Evolutionary conservation across 2,329 filamentous ascomycete species (phyloP).

Genomic region (Orbilia ellipsospora): DNA sequence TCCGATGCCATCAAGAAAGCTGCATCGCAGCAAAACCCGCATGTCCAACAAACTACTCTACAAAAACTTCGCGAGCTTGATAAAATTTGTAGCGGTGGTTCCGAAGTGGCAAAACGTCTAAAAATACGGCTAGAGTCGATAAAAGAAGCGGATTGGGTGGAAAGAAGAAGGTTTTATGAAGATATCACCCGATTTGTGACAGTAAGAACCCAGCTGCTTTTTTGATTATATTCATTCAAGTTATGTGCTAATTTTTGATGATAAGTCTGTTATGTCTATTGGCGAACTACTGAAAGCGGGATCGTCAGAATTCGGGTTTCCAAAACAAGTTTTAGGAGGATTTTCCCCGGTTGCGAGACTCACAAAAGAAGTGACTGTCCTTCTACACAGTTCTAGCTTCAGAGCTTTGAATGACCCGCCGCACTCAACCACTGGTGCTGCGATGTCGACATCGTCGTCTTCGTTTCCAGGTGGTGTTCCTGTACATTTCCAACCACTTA

Average conservation of each 20-base stretch:
- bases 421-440: conserved; percentile 26
- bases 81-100: conserved; percentile 57
- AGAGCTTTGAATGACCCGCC: conserved; percentile 56
- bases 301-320: conserved; percentile 58
- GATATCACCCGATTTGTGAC: conserved; percentile 59
- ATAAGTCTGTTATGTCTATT: conserved; percentile 58
- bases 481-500: conserved; percentile 56
- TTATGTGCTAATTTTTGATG: conserved; percentile 19
- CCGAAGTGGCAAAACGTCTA: conserved; percentile 58
- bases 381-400: conserved; percentile 58
- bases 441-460: conserved; percentile 17
- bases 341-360: conserved; percentile 58
- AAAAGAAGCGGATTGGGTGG: conserved; percentile 57
- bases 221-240: background rate
- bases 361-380: conserved; percentile 59
- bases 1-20: conserved; percentile 58
- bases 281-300: conserved; percentile 58
- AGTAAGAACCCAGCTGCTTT: conserved; percentile 30
- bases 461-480: conserved; percentile 39
- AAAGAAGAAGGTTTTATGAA: conserved; percentile 58
- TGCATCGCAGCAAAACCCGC: conserved; percentile 55
- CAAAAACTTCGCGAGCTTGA: conserved; percentile 59
- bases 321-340: conserved; percentile 57
- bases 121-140: conserved; percentile 58
- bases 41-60: conserved; percentile 56